Evolutionary conservation across 1,284 basidiomycete species (phyloP), one percentile per base, ranked within the genome.

Genomic region (Bondarzewia mesenterica): DNA sequence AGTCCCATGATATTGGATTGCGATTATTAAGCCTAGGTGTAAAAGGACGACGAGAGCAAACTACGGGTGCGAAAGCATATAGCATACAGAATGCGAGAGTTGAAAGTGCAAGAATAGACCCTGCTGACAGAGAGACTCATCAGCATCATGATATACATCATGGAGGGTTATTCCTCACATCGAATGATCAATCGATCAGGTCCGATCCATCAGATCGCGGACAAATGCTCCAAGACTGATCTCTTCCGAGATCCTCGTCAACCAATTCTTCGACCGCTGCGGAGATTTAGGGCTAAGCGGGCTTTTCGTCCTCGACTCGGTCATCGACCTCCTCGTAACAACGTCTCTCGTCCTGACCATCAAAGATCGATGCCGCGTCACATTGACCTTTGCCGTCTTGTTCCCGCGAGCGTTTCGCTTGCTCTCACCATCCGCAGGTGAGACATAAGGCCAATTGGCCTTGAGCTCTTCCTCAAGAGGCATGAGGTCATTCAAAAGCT

Each of bases 381-480:
- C 20, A 5, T 14, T 40, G 16, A 23, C 27, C 29, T 44, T 23
- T 6, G 16, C 42, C 15, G 37, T 29, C 38, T 47, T 41, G 36
- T 12, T 26, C 4, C 46, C 44, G 7, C 20, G 32, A 16, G 20
- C 39, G 23, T 32, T 49, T 7, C 44, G 16, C n/a, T 5, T 26
- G 35, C 27, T 22, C 21, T 16, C 21, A 39, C 22, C 18, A 18
- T 10, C 6, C 21, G 51, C 48, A 5, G 42, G 44, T 14, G 57
- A 50, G 22, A 55, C 50, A 44, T 60, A 63, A 1, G 64, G 63
- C 81, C 81, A 85, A 26, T 62, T 60, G 20, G 50, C 57, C 56
- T 68, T 72, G 45, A 77, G 60, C 46, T 73, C 68, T 52, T 74
- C 63, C 57, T 86, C 83, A 20, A 85, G 58, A 1, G 76, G 74